Conservation (phyloP, 768 basidiomycete genomes). For the Sistotremastrum niveocremeum region DNA sequence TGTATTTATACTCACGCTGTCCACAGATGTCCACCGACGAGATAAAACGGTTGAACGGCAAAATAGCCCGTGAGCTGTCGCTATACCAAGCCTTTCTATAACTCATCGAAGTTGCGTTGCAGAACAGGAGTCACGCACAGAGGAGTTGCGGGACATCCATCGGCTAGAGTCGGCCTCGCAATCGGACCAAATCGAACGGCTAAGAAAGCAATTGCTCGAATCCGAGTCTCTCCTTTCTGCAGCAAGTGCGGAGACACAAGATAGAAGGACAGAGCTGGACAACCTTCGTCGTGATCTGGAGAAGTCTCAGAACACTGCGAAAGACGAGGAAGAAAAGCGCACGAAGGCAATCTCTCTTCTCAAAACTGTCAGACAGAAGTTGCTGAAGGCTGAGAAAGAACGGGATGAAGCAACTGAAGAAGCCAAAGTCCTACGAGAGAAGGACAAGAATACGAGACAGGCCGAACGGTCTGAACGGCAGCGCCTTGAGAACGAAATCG, state of each 20-base stretch:
- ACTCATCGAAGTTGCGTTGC: conserved; percentile 2
- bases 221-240: conserved; percentile 56
- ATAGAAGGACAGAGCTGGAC: conserved; percentile 40
- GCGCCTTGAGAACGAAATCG: conserved; percentile 42
- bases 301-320: conserved; percentile 45
- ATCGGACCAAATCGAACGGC: conserved; percentile 54
- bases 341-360: conserved; percentile 84
- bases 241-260: conserved; percentile 34
- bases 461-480: conserved; percentile 36
- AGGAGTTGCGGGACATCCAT: conserved; percentile 78
- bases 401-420: conserved; percentile 67
- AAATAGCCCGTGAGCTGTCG: conserved; percentile 50
- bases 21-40: conserved; percentile 61
- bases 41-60: conserved; percentile 56
- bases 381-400: conserved; percentile 95
- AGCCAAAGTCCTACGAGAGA: conserved; percentile 33
- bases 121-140: conserved; percentile 79
- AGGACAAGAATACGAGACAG: conserved; percentile 38
- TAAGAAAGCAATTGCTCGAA: conserved; percentile 56
- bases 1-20: background rate
- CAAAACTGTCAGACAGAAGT: conserved; percentile 90
- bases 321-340: conserved; percentile 96
- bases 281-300: conserved; percentile 52
- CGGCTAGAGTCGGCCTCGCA: conserved; percentile 69
- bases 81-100: background rate